Base-by-base conservation (phyloP, 75 land plant species). In the Picea glauca region DNA sequence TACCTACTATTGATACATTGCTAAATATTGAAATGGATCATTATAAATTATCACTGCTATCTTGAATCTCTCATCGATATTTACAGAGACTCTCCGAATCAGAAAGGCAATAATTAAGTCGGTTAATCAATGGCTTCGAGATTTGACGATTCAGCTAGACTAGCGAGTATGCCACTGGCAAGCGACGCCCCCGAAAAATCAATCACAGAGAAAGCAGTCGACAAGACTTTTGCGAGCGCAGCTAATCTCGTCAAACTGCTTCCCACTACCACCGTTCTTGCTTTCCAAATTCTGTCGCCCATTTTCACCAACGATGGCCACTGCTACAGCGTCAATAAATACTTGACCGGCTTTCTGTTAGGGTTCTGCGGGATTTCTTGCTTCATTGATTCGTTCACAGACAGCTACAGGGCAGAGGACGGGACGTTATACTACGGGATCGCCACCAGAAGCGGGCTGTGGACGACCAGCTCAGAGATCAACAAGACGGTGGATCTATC, bases 401-500 rank as follows among this genome's bases (percentile, higher is more conserved):
- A 81, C 60, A 78, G 80, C 17, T 75, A 57, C 31, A 15, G 8
- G 15, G 58, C 80, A 4, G 35, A 26, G 4, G 74, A 81, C 26
- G 75, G 83, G 21, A 81, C 54, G 72, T 43, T 35, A 38, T 81
- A 81, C 61, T 81, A 81, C 61, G 83, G 83, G 58, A 13, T 81
- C 81, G 83, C 83, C 5, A 81, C 83, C 46, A 43, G 6, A 64
- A 58, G 21, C 5, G 83, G 79, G 2, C 5, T 81, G 15, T 80
- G 77, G 62, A 75, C 26, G 5, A 43, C 56, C 3, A 38, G 54
- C 12, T 1, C 33, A 23, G 35, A 12, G 5, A 43, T 60, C 26
- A 20, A 30, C 31, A 56, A 20, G 33, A 31, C 30, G 0, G 65
- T 23, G 13, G 50, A 58, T 74, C 31, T 73, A 33, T 30, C 79